phyloP scores from a whole-genome alignment of 495 filamentous ascomycete genomes.

The Xylaria telfairii region DNA sequence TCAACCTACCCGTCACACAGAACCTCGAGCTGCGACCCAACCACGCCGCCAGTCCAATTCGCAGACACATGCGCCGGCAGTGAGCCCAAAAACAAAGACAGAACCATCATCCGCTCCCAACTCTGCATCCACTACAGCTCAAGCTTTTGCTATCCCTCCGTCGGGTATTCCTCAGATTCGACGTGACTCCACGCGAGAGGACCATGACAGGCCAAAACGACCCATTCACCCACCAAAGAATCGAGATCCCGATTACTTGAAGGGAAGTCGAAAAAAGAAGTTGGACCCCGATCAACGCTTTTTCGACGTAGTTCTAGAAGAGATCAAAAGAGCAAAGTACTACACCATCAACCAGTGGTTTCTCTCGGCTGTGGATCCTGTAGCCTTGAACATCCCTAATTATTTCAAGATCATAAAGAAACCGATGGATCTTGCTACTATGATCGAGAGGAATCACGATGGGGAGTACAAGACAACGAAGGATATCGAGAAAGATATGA shows the following conservation, averaged over 20 bases:
- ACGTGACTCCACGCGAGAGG: constrained; percentile 78
- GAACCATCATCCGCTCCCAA: constrained; percentile 33
- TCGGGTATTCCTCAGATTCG: constrained; percentile 91
- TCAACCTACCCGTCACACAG: constrained; percentile 54
- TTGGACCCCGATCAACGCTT: constrained; percentile 86
- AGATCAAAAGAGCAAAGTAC: constrained; percentile 79
- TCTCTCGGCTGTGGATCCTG: constrained; percentile 84
- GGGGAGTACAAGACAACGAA: constrained; percentile 84
- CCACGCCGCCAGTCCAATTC: constrained; percentile 51
- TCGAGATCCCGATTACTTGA: constrained; percentile 83
- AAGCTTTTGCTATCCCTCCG: constrained; percentile 81
- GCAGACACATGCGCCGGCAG: constrained; percentile 36
- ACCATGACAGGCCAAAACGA: constrained; percentile 82
- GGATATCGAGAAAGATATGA: constrained; percentile 85
- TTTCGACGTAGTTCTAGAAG: constrained; percentile 80
- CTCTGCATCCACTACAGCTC: constrained; percentile 46
- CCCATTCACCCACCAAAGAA: constrained; percentile 90
- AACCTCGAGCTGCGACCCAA: constrained; percentile 50
- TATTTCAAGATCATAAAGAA: constrained; percentile 95
- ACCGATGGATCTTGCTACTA: constrained; percentile 90
- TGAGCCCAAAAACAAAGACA: constrained; percentile 47
- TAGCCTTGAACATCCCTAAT: constrained; percentile 89
- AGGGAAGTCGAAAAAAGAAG: constrained; percentile 92
- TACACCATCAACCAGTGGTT: constrained; percentile 70
- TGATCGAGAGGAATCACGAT: constrained; percentile 72